Base-by-base conservation (phyloP, 1,139 yeast species). In the Pichia sp. region DNA sequence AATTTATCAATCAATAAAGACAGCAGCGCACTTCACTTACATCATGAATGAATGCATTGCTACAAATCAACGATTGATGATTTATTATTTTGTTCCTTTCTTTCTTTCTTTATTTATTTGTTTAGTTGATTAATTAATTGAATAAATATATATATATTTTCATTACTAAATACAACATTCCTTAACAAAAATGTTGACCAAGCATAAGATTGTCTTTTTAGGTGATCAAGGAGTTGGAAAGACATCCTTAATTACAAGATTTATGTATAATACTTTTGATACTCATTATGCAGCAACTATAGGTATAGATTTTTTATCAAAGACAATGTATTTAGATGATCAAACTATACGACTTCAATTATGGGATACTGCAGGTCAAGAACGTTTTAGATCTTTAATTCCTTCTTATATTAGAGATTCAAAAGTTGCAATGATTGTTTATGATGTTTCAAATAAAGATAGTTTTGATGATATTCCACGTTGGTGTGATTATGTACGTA, bases 171-270 rank as follows among this genome's bases (percentile, higher is more conserved):
- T 16, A 16, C 16, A 16, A 16, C 16, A 16, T 16, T 16, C 16
- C 16, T 11, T 22, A 6, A 2, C 26, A 32, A 39, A 23, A 9
- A 64, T 66, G 60, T 63, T 84, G 55, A 76, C 87, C 52, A 84
- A 84, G 63, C 85, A 81, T 65, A 90, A 92, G 69, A 87, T 92
- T 48, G 97, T 92, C 39, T 90, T 92, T 62, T 74, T 92, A 37
- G 98, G 98, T n/a, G 97, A 90, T 62, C 97, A 90, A 65, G 90
- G 96, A 56, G 92, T 92, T 41, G 98, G 98, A 35, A 92, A 92
- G 65, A 92, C 98, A 8, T 90, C 97, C 7, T 74, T 92, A 50
- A 86, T 92, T 56, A 89, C 98, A 22, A 72, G 98, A 53, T 92
- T 92, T 68, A 92, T 92, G 97, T 90, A 92, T 64, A 97, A 92